These are phyloP conservation scores for Arthrocladium fulminans DNA, from an alignment of 2,329 filamentous ascomycete species.

Conservation along the genomic window DNA sequence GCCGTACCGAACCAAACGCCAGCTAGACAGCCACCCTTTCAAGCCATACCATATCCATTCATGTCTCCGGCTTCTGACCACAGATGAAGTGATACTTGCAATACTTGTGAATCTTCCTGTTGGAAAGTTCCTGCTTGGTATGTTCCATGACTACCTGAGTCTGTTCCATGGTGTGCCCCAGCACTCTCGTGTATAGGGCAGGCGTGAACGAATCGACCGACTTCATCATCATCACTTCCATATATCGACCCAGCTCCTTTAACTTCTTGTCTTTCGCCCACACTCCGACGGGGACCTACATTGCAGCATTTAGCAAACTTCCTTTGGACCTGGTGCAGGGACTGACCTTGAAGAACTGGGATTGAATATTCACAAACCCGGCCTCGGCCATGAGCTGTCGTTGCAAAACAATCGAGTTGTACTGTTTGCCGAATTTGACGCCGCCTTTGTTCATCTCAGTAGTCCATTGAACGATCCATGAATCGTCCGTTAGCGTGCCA, in stretches of 20 bases:
- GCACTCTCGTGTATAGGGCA: slow-evolving; percentile 19
- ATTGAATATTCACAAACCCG: slow-evolving; percentile 20
- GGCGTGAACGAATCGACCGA: slow-evolving; percentile 13
- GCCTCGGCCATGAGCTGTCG: slow-evolving; percentile 14
- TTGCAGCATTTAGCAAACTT: neutral
- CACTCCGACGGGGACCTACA: slow-evolving; percentile 15
- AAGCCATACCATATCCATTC: neutral
- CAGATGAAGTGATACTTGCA: neutral
- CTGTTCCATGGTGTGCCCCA: slow-evolving; percentile 20
- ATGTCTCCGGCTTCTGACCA: neutral
- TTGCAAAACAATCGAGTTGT: neutral
- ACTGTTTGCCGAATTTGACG: neutral
- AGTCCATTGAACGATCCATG: slow-evolving; percentile 7
- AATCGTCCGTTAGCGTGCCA: slow-evolving; percentile 9
- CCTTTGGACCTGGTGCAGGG: neutral
- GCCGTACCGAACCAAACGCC: too few species aligned
- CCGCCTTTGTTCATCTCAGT: neutral
- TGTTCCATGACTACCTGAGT: slow-evolving; percentile 22
- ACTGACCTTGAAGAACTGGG: slow-evolving; percentile 20
- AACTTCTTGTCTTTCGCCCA: slow-evolving; percentile 24
- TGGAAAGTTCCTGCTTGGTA: slow-evolving; percentile 3
- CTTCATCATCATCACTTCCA: slow-evolving; percentile 14
- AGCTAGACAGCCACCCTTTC: neutral
- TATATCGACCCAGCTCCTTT: slow-evolving; percentile 18
- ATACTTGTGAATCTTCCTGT: neutral